phyloP scores from a whole-genome alignment of 1,139 yeast species.

The Geotrichum fermentans region DNA sequence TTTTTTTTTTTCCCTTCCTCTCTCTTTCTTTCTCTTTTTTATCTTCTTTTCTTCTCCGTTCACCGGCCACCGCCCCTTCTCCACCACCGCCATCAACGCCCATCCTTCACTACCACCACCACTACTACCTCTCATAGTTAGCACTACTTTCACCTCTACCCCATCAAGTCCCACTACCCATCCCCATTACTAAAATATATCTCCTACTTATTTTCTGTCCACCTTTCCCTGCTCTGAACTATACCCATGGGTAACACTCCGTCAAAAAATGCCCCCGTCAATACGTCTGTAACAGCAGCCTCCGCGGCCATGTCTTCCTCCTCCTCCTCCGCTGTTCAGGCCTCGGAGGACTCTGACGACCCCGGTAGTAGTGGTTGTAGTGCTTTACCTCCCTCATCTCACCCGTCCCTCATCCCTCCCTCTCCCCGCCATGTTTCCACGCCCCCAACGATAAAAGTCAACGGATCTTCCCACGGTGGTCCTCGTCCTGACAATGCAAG shows the following conservation, averaged over 20 bases:
- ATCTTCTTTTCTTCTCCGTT: not conserved
- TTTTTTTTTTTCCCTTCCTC: not conserved
- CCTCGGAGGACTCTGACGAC: conserved; percentile 29
- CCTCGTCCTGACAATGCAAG: conserved; percentile 9
- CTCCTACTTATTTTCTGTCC: not conserved
- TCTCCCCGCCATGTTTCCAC: not conserved
- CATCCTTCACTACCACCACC: not conserved
- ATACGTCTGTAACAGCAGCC: conserved; percentile 27
- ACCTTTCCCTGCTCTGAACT: conserved; percentile 7
- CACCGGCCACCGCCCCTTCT: not conserved
- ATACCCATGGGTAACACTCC: conserved; percentile 35
- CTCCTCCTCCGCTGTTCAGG: conserved; percentile 14
- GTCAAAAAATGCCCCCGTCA: conserved; percentile 31
- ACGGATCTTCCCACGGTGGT: not conserved
- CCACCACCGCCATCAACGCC: not conserved
- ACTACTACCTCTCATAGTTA: no score
- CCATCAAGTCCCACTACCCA: conserved; percentile 2
- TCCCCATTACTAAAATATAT: not conserved
- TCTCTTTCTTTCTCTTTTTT: conserved; percentile 8
- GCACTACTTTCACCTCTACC: no score
- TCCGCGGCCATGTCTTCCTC: conserved; percentile 22
- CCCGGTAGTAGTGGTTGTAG: conserved; percentile 30
- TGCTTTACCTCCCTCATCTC: conserved; percentile 20
- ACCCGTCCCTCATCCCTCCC: conserved; percentile 1
- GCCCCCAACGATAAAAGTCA: not conserved